Conservation (phyloP, 2,329 filamentous ascomycete genomes). For the Tolypocladium capitatum region DNA sequence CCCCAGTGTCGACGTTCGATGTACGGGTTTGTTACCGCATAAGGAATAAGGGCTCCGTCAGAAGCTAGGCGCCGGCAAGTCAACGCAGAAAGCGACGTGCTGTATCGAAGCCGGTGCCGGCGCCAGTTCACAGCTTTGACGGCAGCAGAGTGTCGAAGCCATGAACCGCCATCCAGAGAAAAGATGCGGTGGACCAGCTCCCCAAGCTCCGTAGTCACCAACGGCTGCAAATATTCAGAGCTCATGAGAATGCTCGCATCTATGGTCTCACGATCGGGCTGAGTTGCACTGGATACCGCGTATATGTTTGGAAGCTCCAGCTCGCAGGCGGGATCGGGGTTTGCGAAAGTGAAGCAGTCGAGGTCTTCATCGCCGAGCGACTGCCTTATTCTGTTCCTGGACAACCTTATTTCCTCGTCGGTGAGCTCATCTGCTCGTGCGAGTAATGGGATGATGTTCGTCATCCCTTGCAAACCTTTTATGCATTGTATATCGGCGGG, state of each 20-base stretch:
- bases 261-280: slow-evolving; percentile 67
- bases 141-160: slow-evolving; percentile 70
- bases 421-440: slow-evolving; percentile 61
- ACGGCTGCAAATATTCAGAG: slow-evolving; percentile 73
- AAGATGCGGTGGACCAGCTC: slow-evolving; percentile 63
- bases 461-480: slow-evolving; percentile 53
- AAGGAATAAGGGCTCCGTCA: not conserved
- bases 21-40: slow-evolving; percentile 5
- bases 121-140: slow-evolving; percentile 70
- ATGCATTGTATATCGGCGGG: slow-evolving; percentile 55
- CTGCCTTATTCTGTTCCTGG: slow-evolving; percentile 46
- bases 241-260: slow-evolving; percentile 91
- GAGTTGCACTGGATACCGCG: slow-evolving; percentile 62
- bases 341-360: slow-evolving; percentile 53
- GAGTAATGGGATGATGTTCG: slow-evolving; percentile 76
- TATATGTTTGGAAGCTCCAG: slow-evolving; percentile 38
- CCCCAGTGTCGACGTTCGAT: slow-evolving; percentile 13
- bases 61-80: not conserved
- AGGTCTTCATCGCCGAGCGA: slow-evolving; percentile 46
- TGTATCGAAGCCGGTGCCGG: slow-evolving; percentile 15
- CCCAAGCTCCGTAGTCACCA: slow-evolving; percentile 61
- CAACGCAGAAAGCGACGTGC: slow-evolving; percentile 3
- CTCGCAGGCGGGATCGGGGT: slow-evolving; percentile 12
- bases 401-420: slow-evolving; percentile 36
- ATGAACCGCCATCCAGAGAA: slow-evolving; percentile 62